Conservation (phyloP, 2,329 filamentous ascomycete species). For the Mollisia scopiformis region DNA sequence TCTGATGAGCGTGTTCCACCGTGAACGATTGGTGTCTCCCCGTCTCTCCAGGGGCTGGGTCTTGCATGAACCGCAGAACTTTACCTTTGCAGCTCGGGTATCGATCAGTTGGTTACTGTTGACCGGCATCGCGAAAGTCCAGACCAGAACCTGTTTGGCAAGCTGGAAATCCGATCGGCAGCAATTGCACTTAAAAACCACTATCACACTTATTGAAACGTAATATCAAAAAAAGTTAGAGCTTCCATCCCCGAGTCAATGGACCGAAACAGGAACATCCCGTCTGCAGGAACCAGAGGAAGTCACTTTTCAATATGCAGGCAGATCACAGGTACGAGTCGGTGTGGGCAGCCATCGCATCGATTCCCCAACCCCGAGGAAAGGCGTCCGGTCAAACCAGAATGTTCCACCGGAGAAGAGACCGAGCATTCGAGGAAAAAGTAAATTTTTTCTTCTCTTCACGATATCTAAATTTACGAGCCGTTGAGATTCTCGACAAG, state of each 20-base stretch:
- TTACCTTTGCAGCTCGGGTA: too few relatives aligned
- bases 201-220: too few relatives aligned
- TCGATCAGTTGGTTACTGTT: background rate
- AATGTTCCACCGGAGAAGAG: background rate
- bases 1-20: background rate
- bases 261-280: background rate
- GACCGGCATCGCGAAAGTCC: background rate
- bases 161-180: background rate
- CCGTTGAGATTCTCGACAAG: background rate
- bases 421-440: background rate
- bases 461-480: background rate
- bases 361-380: too few relatives aligned
- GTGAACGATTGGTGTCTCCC: background rate
- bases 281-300: background rate
- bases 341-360: background rate
- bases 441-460: background rate
- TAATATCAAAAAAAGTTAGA: too few relatives aligned
- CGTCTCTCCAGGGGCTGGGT: background rate
- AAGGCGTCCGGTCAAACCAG: too few relatives aligned
- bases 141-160: background rate
- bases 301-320: too few relatives aligned
- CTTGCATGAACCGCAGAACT: background rate
- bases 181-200: background rate
- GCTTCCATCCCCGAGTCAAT: background rate
- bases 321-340: background rate